Conservation (phyloP, 1,139 yeast genomes). For the Hyphopichia wangnamkhiaoensis region DNA sequence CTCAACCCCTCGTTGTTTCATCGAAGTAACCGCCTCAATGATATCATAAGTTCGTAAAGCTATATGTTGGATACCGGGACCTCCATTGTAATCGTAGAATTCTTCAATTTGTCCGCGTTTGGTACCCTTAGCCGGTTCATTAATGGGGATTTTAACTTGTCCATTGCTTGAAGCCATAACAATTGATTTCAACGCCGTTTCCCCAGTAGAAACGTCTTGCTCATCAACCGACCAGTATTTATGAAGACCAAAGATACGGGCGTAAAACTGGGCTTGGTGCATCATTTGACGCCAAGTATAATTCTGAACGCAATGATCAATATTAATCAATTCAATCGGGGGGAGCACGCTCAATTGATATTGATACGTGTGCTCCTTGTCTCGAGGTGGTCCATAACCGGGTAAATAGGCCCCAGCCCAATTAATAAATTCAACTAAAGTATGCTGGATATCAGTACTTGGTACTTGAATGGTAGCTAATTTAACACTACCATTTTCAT, state of each 20-base stretch:
- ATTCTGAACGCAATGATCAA: slow-evolving; percentile 84
- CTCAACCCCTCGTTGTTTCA: slow-evolving; percentile 64
- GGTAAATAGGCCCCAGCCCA: slow-evolving; percentile 60
- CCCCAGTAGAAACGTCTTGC: slow-evolving; percentile 64
- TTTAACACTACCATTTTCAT: slow-evolving; percentile 51
- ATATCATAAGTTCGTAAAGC: slow-evolving; percentile 68
- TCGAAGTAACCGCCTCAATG: slow-evolving; percentile 50
- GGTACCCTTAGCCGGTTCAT: slow-evolving; percentile 74
- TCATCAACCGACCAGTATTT: slow-evolving; percentile 86
- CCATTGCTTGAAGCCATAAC: slow-evolving; percentile 77
- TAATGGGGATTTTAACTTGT: slow-evolving; percentile 73
- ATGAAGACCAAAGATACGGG: slow-evolving; percentile 67
- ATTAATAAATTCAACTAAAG: slow-evolving; percentile 54
- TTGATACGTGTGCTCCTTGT: slow-evolving; percentile 3
- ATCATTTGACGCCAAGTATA: slow-evolving; percentile 71
- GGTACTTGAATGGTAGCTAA: slow-evolving; percentile 60
- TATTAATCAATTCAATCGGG: slow-evolving; percentile 34
- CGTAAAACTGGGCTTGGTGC: slow-evolving; percentile 57
- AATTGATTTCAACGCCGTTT: slow-evolving; percentile 67
- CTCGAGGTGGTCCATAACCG: slow-evolving; percentile 34
- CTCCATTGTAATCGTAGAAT: slow-evolving; percentile 69
- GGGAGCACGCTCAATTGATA: slow-evolving; percentile 24
- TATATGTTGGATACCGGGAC: slow-evolving; percentile 83
- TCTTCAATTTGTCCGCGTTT: slow-evolving; percentile 80
- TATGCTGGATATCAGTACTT: slow-evolving; percentile 66